These are phyloP conservation scores for Lepidium sativum DNA, from an alignment of 345 rosid genomes.

Conservation along the genomic window DNA sequence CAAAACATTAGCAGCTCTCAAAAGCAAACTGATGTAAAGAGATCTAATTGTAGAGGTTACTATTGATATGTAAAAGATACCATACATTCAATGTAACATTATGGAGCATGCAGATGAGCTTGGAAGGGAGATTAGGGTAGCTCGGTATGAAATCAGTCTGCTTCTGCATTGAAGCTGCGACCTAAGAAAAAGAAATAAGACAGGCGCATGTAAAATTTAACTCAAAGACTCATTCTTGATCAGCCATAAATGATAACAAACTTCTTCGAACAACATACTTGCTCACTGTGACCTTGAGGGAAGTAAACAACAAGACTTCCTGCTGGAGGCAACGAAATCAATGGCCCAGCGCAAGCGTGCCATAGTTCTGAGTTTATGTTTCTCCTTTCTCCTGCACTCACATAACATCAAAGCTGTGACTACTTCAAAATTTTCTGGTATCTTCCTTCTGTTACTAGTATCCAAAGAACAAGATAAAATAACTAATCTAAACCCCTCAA, in stretches of 20 bases:
- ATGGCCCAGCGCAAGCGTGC: constrained; percentile 97
- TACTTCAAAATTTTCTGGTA: not conserved
- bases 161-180: constrained; percentile 64
- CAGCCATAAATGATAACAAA: no score
- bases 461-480: not conserved
- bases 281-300: constrained; percentile 96
- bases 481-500: not conserved
- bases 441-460: not conserved
- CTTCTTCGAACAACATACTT: constrained; percentile 34
- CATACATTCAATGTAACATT: constrained; percentile 65
- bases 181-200: constrained; percentile 23
- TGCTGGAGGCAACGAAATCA: constrained; percentile 71
- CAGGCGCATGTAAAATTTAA: not conserved
- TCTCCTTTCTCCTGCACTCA: constrained; percentile 61
- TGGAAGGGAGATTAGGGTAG: constrained; percentile 54
- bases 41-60: not conserved
- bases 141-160: constrained; percentile 45
- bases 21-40: not conserved
- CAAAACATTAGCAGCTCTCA: not conserved
- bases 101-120: constrained; percentile 66
- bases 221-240: constrained; percentile 1
- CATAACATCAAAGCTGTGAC: constrained; percentile 9
- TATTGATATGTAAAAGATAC: not conserved
- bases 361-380: constrained; percentile 78
- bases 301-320: constrained; percentile 89